Conservation (phyloP, 2,329 filamentous ascomycete genomes). For the Byssochlamys sp. region DNA sequence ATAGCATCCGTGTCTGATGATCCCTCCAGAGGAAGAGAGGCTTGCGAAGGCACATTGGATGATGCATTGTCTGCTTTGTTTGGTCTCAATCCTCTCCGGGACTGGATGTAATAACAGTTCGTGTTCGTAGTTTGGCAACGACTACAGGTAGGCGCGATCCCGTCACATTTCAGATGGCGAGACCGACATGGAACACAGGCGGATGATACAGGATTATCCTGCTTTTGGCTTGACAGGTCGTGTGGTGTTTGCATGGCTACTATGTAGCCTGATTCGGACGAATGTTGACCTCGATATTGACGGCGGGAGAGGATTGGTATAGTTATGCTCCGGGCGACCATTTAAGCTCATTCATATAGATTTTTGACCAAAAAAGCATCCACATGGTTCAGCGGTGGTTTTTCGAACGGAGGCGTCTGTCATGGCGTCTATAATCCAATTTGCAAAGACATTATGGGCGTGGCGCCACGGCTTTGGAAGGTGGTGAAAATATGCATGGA, state of each 20-base stretch:
- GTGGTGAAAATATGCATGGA: slow-evolving; percentile 1
- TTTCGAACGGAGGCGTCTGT: background rate
- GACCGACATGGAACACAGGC: slow-evolving; percentile 26
- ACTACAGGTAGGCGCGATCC: slow-evolving; percentile 33
- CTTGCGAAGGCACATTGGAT: background rate
- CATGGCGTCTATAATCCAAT: background rate
- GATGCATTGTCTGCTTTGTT: background rate
- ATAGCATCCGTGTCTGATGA: background rate
- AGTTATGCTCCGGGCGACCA: background rate
- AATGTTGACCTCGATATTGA: background rate
- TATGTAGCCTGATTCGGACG: background rate
- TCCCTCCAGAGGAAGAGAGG: background rate
- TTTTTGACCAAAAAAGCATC: background rate
- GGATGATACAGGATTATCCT: slow-evolving; percentile 8
- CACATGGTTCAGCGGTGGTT: background rate
- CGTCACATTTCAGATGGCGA: slow-evolving; percentile 41
- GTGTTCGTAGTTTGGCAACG: slow-evolving; percentile 35
- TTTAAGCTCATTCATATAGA: background rate
- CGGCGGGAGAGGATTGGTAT: background rate
- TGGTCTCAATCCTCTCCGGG: slow-evolving; percentile 30
- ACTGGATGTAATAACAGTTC: slow-evolving; percentile 41
- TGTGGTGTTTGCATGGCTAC: background rate
- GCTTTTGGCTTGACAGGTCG: background rate
- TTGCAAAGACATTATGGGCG: background rate
- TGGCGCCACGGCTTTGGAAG: background rate